Evolutionary conservation across 2,329 filamentous ascomycete genomes (phyloP).

Genomic region (Pseudogymnoascus sp.): DNA sequence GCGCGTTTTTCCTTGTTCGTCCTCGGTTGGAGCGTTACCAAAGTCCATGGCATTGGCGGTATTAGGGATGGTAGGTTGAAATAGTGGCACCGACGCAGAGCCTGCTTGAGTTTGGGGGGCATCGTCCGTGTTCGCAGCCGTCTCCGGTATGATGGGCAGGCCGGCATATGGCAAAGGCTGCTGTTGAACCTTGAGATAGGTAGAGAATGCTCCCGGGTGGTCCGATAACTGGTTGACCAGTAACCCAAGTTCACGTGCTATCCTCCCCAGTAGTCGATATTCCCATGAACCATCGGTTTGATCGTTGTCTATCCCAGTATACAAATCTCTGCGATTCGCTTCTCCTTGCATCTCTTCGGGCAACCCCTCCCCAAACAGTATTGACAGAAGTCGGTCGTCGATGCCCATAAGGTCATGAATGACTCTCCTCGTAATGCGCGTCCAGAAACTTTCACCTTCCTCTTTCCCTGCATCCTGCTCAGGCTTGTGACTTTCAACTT

Average conservation of each 20-base stretch:
- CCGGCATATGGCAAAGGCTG: constrained; percentile 69
- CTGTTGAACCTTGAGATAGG: constrained; percentile 61
- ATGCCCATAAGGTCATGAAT: constrained; percentile 87
- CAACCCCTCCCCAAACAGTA: constrained; percentile 78
- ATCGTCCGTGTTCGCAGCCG: constrained; percentile 30
- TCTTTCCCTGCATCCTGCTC: background rate
- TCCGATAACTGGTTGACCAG: constrained; percentile 77
- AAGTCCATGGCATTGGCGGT: background rate
- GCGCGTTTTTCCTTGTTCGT: background rate
- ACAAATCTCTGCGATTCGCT: constrained; percentile 29
- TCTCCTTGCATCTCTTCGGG: constrained; percentile 34
- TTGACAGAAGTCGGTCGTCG: constrained; percentile 73
- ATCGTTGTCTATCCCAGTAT: constrained; percentile 25
- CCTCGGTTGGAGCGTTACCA: background rate
- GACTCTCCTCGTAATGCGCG: constrained; percentile 73
- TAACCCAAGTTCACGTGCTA: constrained; percentile 78
- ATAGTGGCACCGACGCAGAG: constrained; percentile 18
- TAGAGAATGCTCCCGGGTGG: constrained; percentile 82
- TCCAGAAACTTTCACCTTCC: constrained; percentile 64
- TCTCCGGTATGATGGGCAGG: constrained; percentile 57
- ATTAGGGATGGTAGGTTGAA: constrained; percentile 21
- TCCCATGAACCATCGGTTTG: constrained; percentile 51
- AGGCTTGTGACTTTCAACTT: background rate
- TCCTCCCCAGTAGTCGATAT: constrained; percentile 68
- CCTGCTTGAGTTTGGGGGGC: constrained; percentile 11